Evolutionary conservation across 2,329 filamentous ascomycete genomes (phyloP), one percentile per base, ranked within the genome.

Genomic region (Hypomyces rosellus): DNA sequence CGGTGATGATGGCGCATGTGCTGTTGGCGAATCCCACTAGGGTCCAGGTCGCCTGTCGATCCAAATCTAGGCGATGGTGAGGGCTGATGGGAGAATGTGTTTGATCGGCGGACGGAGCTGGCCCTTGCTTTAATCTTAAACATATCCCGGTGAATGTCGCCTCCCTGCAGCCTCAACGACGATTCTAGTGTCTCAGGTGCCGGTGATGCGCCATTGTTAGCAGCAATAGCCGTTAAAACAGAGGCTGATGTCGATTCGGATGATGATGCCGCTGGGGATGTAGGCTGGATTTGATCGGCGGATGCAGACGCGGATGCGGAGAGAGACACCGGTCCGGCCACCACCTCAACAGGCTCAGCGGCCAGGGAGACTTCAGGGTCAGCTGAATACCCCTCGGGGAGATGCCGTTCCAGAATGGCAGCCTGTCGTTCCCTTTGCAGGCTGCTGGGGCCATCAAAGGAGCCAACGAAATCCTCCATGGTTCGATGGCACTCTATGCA

Each of bases 91-190:
- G 86, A 84, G 59, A 89, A 89, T 0, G 85, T 89, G 48, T 78
- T 77, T 14, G 86, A 74, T 54, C 86, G 78, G 60, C 80, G 64
- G 67, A 69, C 59, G 61, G 77, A 65, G 64, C 61, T 65, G 30
- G 66, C 69, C 37, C 81, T 74, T 14, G 82, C 81, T 54, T 84
- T 81, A 59, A 89, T 82, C 62, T 81, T 86, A 75, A 87, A 91
- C 34, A 91, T 77, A 59, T 88, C 85, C 34, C 87, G 82, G 63
- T 90, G 86, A 18, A 91, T 85, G 60, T 91, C 87, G 38, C 87
- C 87, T 46, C 87, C 87, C 61, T 86, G 86, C 3, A 90, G 74
- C 52, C 74, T 80, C 48, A 90, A 71, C 0, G 87, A 90, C 2
- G 85, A 89, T 49, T 70, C 66, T 34, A 68, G 54, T n/a, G 56